phyloP scores from a whole-genome alignment of 805 yeast genomes.

The Cyberlindnera maclurae region DNA sequence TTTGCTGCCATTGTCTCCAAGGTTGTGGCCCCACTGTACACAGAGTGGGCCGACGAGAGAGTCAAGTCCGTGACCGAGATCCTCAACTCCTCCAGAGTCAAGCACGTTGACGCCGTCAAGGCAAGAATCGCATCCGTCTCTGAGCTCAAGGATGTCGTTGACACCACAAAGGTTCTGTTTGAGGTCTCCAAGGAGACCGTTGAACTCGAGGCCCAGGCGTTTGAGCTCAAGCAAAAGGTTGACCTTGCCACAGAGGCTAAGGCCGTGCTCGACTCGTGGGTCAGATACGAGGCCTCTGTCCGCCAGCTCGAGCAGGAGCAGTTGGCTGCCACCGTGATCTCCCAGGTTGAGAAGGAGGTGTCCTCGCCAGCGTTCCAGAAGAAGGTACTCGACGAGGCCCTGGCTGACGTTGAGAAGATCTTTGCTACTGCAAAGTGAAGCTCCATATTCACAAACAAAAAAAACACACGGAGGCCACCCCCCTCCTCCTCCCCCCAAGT shows the following conservation, averaged over 20 bases:
- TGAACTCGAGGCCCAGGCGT: constrained; percentile 87
- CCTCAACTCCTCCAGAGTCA: constrained; percentile 80
- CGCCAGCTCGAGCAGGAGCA: constrained; percentile 95
- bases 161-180: constrained; percentile 85
- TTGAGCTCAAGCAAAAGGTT: constrained; percentile 87
- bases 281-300: constrained; percentile 92
- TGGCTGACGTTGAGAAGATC: constrained; percentile 84
- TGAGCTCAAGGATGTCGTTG: constrained; percentile 85
- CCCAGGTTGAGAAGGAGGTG: constrained; percentile 82
- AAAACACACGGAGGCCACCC: no score
- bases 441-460: background rate
- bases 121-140: constrained; percentile 84
- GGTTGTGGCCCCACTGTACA: constrained; percentile 89
- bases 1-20: constrained; percentile 73
- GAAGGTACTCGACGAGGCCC: constrained; percentile 81
- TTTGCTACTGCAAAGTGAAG: constrained; percentile 38
- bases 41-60: constrained; percentile 88
- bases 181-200: constrained; percentile 96
- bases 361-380: constrained; percentile 90
- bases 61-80: constrained; percentile 72
- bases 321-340: constrained; percentile 76
- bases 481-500: no score
- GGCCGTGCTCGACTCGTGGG: constrained; percentile 97
- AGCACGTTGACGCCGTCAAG: constrained; percentile 89
- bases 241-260: constrained; percentile 87